These are phyloP conservation scores for Ajuga reptans DNA, from an alignment of 305 asterid genomes.

Conservation along the genomic window DNA sequence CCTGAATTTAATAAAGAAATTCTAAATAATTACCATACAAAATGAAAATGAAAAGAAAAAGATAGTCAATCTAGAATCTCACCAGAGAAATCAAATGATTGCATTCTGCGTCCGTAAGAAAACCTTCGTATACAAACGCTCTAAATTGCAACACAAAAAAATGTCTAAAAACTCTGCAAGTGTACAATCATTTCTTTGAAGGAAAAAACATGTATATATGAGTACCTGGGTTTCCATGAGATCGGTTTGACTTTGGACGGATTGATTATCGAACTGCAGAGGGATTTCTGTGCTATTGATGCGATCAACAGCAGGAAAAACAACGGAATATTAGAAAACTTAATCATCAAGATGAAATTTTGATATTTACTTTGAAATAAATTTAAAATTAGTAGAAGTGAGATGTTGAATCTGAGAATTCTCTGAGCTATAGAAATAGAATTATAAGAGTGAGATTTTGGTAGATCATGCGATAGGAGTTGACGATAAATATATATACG, in stretches of 20 bases:
- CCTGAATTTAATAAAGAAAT: conserved; percentile 36
- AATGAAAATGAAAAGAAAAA: neutral
- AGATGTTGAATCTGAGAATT: conserved; percentile 22
- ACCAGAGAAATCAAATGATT: conserved; percentile 75
- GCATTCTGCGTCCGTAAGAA: conserved; percentile 82
- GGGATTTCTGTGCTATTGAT: conserved; percentile 39
- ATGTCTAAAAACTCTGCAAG: conserved; percentile 6
- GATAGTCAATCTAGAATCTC: conserved; percentile 27
- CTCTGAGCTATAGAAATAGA: conserved; percentile 18
- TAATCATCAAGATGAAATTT: conserved; percentile 26
- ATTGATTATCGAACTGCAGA: conserved; percentile 55
- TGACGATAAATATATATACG: conserved; percentile 23
- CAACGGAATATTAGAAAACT: conserved; percentile 23
- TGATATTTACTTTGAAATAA: neutral
- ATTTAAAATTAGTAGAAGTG: neutral
- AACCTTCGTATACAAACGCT: conserved; percentile 84
- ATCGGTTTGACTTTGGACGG: conserved; percentile 78
- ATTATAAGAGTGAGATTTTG: conserved; percentile 15
- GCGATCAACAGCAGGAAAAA: conserved; percentile 40
- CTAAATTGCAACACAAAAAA: conserved; percentile 29
- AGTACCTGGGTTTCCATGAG: conserved; percentile 87
- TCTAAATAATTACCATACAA: conserved; percentile 6
- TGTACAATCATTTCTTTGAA: neutral
- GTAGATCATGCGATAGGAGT: conserved; percentile 19
- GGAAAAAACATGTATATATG: neutral